phyloP scores from a whole-genome alignment of 495 filamentous ascomycete species.

The Saxophila tyrrhenica region DNA sequence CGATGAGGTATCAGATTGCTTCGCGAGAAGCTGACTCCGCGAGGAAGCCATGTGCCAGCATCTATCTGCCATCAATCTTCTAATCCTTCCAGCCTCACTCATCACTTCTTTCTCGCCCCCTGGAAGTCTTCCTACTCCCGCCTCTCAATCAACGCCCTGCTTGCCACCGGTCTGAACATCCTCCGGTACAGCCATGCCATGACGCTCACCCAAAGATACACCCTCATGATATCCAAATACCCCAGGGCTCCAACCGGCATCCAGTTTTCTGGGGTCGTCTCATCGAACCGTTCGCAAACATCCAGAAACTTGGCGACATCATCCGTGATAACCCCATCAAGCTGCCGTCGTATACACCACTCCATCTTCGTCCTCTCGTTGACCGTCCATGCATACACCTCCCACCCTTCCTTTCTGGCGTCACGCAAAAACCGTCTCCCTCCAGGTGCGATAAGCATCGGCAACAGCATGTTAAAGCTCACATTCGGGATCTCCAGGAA shows the following conservation, averaged over 20 bases:
- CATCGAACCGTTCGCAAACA: constrained; percentile 27
- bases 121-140: background rate
- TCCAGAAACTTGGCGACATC: constrained; percentile 42
- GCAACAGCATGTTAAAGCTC: constrained; percentile 63
- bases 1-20: no score
- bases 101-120: no score
- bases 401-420: constrained; percentile 39
- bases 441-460: constrained; percentile 49
- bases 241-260: constrained; percentile 9
- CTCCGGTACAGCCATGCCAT: constrained; percentile 15
- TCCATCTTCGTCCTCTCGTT: constrained; percentile 64
- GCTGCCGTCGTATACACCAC: constrained; percentile 47
- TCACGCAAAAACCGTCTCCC: constrained; percentile 55
- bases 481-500: constrained; percentile 53
- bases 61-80: no score
- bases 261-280: constrained; percentile 1
- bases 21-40: no score
- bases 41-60: no score
- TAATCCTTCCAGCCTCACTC: no score
- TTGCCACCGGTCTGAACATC: constrained; percentile 18
- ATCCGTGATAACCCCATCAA: constrained; percentile 49
- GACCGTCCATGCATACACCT: constrained; percentile 73
- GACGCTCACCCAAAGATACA: constrained; percentile 21
- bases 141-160: constrained; percentile 7
- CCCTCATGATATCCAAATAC: constrained; percentile 18